Base-by-base conservation (phyloP, 2,329 filamentous ascomycete species). In the Penicillium fuscoglaucum region DNA sequence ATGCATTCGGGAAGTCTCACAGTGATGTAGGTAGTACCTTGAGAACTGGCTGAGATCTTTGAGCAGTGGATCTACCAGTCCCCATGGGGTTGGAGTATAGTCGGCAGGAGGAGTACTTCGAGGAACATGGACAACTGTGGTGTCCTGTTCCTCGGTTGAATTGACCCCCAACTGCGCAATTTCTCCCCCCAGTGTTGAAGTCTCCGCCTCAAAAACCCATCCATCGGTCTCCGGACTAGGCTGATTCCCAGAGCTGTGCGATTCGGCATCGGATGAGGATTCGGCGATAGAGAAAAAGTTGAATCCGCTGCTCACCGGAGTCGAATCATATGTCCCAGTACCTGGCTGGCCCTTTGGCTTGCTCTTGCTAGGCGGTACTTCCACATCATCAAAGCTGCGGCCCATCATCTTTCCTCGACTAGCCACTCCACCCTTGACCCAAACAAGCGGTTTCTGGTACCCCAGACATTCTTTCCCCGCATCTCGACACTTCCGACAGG, bases 341-440 rank as follows among this genome's bases (percentile, higher is more conserved):
- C 52, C 6, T 40, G 19, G 8, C 45, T 55, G 47, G 6, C 21
- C 10, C 19, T 56, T 62, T 13, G 52, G 35, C 26, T 61, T 45
- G 15, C 44, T 33, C 26, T 61, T 45, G 15, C 44, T 33, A 13
- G 46, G 31, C 6, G 52, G 55, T 41, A 61, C 66, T 59, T 63
- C 68, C 41, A 69, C 63, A 57, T 80, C 78, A 55, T 78, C 75
- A 64, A 79, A 82, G 26, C 78, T 78, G 66, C 78, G 78, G n/a
- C 81, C 81, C 78, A 82, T 82, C 80, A 82, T 77, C 68, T 77
- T 78, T 24, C 76, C 76, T 37, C 76, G 76, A 64, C 76, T 78
- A 24, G 76, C 76, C 46, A 78, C 74, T 44, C 75, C 75, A 48
- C 75, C 75, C 52, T 75, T 76, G 35, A 77, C 75, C 76, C 76